Conservation (phyloP, 352 stramenopile genomes). For the Phytophthora litchii region DNA sequence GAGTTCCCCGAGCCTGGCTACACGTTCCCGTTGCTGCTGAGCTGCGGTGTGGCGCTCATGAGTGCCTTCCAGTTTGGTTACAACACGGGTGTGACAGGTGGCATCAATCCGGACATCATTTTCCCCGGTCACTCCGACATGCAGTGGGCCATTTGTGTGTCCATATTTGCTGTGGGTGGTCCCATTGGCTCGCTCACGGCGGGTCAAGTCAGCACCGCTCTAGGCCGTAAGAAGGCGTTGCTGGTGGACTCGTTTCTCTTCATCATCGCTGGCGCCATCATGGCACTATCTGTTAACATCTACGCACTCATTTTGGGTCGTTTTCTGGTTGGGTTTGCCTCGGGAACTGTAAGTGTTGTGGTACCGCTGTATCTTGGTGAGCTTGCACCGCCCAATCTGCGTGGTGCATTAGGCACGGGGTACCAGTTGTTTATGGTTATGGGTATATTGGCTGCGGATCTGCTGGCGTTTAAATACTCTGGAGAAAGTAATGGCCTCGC, state of each 20-base stretch:
- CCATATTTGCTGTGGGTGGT: conserved; percentile 67
- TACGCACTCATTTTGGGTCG: conserved; percentile 74
- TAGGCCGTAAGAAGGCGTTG: conserved; percentile 69
- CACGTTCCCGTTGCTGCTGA: conserved; percentile 66
- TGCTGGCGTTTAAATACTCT: conserved; percentile 66
- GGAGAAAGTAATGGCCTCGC: conserved; percentile 57
- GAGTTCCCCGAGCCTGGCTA: conserved; percentile 73
- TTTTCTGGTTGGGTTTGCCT: conserved; percentile 74
- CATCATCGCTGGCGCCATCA: conserved; percentile 61
- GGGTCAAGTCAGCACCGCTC: conserved; percentile 54
- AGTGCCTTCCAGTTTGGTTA: conserved; percentile 77
- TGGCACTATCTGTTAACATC: conserved; percentile 69
- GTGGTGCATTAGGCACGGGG: conserved; percentile 69
- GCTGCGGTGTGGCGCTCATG: conserved; percentile 73
- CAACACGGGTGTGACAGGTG: conserved; percentile 75
- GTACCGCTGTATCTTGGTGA: conserved; percentile 77
- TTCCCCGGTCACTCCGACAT: conserved; percentile 70
- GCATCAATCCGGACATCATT: conserved; percentile 63
- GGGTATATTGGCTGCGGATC: conserved; percentile 59
- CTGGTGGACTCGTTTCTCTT: conserved; percentile 70
- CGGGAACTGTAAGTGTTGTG: conserved; percentile 72
- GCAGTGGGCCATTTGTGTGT: conserved; percentile 72
- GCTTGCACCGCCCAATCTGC: conserved; percentile 72
- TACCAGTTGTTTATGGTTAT: conserved; percentile 80
- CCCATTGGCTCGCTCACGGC: conserved; percentile 70